Conservation (phyloP, 164 flowering plant species). For the Tinospora cordifolia region DNA sequence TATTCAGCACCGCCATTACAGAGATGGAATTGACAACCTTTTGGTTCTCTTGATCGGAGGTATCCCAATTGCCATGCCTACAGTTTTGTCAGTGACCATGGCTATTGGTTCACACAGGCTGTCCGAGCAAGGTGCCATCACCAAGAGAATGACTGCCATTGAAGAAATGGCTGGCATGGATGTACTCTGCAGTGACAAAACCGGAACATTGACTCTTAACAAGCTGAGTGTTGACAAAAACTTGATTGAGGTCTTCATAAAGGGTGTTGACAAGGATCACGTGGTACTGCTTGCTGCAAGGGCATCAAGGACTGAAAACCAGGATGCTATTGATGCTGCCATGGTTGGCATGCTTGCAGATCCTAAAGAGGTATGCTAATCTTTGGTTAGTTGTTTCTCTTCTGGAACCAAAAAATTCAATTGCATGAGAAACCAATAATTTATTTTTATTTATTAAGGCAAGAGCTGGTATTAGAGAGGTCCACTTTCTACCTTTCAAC, state of each 20-base stretch:
- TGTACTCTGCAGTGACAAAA: conserved; percentile 40
- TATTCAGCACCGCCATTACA: conserved; percentile 54
- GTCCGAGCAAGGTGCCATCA: conserved; percentile 74
- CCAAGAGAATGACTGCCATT: conserved; percentile 87
- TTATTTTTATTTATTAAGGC: conserved; percentile 19
- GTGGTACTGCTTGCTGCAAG: conserved; percentile 39
- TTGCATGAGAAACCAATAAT: neutral
- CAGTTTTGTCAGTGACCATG: conserved; percentile 79
- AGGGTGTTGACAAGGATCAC: conserved; percentile 35
- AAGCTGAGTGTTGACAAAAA: conserved; percentile 35
- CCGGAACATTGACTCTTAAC: conserved; percentile 37
- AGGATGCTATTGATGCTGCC: conserved; percentile 43
- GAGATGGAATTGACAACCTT: conserved; percentile 70
- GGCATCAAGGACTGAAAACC: conserved; percentile 38
- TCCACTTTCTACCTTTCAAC: conserved; percentile 39
- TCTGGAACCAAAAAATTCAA: neutral
- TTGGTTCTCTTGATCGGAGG: conserved; percentile 82
- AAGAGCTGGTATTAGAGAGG: conserved; percentile 31
- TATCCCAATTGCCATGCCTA: conserved; percentile 83
- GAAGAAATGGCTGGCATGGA: conserved; percentile 91
- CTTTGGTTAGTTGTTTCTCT: neutral
- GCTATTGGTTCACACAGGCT: conserved; percentile 83
- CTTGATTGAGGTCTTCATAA: conserved; percentile 32
- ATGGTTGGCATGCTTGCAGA: conserved; percentile 42
- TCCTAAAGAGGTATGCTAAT: conserved; percentile 31